Evolutionary conservation across 169 alveolate species (phyloP).

Genomic region (Plasmodium fragile): DNA sequence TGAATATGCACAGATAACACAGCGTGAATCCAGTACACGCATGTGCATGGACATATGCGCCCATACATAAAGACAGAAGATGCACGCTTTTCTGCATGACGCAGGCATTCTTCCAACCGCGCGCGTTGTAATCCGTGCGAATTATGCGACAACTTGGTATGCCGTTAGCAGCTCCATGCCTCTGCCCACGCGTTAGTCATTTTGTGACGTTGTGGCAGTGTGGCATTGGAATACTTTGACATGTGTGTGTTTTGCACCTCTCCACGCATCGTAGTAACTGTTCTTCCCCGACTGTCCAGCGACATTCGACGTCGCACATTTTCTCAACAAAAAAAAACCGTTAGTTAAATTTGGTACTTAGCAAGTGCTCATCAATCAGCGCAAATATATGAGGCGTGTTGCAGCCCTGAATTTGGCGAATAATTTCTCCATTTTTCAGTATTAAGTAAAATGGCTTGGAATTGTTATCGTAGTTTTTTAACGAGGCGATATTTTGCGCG

Average conservation of each 20-base stretch:
- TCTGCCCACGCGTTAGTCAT: too few relatives aligned
- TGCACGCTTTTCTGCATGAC: neutral
- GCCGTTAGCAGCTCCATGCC: neutral
- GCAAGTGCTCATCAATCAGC: conserved; percentile 60
- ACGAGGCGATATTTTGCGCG: conserved; percentile 53
- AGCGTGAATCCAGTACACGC: neutral
- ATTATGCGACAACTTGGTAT: neutral
- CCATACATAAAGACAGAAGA: neutral
- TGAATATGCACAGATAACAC: neutral
- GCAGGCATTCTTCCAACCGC: neutral
- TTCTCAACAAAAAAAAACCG: neutral
- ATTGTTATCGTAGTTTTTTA: conserved; percentile 72
- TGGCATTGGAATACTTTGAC: too few relatives aligned
- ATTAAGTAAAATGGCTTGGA: conserved; percentile 74
- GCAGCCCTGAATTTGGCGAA: conserved; percentile 70
- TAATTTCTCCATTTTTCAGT: conserved; percentile 74
- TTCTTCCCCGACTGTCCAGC: neutral
- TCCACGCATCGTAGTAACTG: too few relatives aligned
- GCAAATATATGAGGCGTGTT: conserved; percentile 68
- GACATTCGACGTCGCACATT: neutral
- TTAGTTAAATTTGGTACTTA: conserved; percentile 5
- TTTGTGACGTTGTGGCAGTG: too few relatives aligned
- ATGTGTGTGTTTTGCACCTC: too few relatives aligned
- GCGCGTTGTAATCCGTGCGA: neutral
- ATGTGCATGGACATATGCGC: neutral